Evolutionary conservation across 2,329 filamentous ascomycete species (phyloP).

Genomic region (Chrysoporthe puriensis): DNA sequence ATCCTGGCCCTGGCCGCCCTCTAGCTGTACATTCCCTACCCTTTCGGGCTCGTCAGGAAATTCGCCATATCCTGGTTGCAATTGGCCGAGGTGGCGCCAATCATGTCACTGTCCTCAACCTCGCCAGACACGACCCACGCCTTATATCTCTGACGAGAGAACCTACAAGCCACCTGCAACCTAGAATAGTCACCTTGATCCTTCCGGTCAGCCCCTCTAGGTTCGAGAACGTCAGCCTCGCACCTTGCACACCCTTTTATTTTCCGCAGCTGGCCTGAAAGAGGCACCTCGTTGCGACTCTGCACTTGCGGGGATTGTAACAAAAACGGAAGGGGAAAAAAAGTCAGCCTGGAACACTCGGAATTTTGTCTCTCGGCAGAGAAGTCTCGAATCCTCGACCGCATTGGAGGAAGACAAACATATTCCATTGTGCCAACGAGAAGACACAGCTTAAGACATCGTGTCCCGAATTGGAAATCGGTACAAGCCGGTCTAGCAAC

Average conservation of each 20-base stretch:
- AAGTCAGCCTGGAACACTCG: neutral
- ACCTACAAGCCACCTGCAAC: constrained; percentile 26
- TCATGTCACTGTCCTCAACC: constrained; percentile 46
- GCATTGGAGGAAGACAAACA: neutral
- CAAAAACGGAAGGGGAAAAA: neutral
- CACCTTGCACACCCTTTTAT: neutral
- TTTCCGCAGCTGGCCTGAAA: constrained; percentile 5
- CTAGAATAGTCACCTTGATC: constrained; percentile 23
- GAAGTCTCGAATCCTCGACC: neutral
- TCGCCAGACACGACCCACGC: constrained; percentile 46
- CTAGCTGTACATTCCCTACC: constrained; percentile 21
- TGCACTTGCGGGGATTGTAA: constrained; percentile 3
- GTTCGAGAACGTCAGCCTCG: constrained; percentile 14
- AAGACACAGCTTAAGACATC: neutral
- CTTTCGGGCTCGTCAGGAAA: constrained; percentile 33
- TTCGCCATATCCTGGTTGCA: constrained; percentile 11
- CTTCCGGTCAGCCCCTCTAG: constrained; percentile 9
- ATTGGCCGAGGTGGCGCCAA: constrained; percentile 41
- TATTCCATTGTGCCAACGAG: constrained; percentile 5
- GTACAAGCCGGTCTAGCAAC: constrained; percentile 10
- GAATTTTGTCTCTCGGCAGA: neutral
- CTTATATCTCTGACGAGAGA: constrained; percentile 35
- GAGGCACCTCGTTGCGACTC: neutral
- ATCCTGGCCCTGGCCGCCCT: constrained; percentile 32
- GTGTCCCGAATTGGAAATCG: neutral